Evolutionary conservation across 2,329 filamentous ascomycete genomes (phyloP).

Genomic region (Aspergillus vadensis): DNA sequence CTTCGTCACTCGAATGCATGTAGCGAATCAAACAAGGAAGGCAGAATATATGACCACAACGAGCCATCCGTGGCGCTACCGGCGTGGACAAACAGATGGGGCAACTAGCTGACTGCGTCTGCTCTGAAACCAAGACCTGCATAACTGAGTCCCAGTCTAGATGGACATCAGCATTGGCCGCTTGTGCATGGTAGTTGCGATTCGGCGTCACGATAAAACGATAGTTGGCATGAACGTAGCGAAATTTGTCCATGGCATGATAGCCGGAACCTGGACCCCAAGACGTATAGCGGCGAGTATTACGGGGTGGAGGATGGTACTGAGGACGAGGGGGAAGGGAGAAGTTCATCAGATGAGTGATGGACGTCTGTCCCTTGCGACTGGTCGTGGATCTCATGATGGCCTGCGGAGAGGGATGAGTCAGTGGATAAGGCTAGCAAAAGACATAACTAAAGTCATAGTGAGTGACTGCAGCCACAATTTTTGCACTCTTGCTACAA

Average conservation of each 20-base stretch:
- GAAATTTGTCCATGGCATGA: slow-evolving; percentile 86
- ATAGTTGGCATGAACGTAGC: slow-evolving; percentile 94
- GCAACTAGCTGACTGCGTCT: slow-evolving; percentile 85
- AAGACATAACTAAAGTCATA: background rate
- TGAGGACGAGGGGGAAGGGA: slow-evolving; percentile 74
- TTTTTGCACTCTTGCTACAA: background rate
- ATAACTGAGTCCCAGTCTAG: slow-evolving; percentile 89
- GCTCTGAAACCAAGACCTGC: slow-evolving; percentile 85
- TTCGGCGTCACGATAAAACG: slow-evolving; percentile 89
- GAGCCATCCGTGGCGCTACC: slow-evolving; percentile 93
- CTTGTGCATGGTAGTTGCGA: slow-evolving; percentile 76
- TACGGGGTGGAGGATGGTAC: slow-evolving; percentile 56
- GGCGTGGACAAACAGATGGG: slow-evolving; percentile 94
- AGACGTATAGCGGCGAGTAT: slow-evolving; percentile 70
- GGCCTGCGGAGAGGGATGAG: slow-evolving; percentile 45
- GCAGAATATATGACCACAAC: slow-evolving; percentile 96
- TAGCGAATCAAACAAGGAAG: slow-evolving; percentile 90
- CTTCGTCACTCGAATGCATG: slow-evolving; percentile 85
- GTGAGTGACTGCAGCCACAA: background rate
- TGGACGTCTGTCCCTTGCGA: slow-evolving; percentile 91
- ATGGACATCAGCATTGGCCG: slow-evolving; percentile 82
- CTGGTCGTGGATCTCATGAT: slow-evolving; percentile 66
- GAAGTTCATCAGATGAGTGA: slow-evolving; percentile 95
- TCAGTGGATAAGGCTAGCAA: slow-evolving; percentile 17
- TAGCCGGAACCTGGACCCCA: slow-evolving; percentile 89